Evolutionary conservation across 2,329 filamentous ascomycete species (phyloP).

Genomic region (Monilinia aucupariae): DNA sequence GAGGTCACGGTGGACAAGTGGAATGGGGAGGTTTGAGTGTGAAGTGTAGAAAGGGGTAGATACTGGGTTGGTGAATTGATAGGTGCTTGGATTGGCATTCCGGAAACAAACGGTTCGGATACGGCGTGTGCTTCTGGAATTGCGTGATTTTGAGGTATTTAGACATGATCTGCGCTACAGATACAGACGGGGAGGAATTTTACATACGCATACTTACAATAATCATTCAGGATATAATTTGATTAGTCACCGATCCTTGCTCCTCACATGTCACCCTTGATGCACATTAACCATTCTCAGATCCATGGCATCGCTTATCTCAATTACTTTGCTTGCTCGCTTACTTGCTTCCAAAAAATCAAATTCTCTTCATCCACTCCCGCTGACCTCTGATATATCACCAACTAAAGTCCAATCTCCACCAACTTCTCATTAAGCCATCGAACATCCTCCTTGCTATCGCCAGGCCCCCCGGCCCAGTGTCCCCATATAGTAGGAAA

Average conservation of each 20-base stretch:
- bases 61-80: neutral
- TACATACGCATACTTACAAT: neutral
- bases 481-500: slow-evolving; percentile 62
- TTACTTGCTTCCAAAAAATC: neutral
- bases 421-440: slow-evolving; percentile 56
- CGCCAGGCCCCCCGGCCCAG: slow-evolving; percentile 64
- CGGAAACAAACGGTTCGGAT: neutral
- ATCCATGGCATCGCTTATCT: neutral
- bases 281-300: neutral
- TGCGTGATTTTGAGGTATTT: neutral
- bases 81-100: neutral
- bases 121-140: neutral
- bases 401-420: slow-evolving; percentile 25
- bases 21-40: neutral
- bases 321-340: neutral
- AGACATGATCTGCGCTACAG: neutral
- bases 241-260: neutral
- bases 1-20: neutral
- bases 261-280: neutral
- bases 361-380: neutral
- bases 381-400: neutral
- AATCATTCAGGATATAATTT: neutral
- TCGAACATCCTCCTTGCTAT: slow-evolving; percentile 63
- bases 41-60: neutral
- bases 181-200: neutral